phyloP scores from a whole-genome alignment of 1,139 yeast genomes.

The Scheffersomyces titani region DNA sequence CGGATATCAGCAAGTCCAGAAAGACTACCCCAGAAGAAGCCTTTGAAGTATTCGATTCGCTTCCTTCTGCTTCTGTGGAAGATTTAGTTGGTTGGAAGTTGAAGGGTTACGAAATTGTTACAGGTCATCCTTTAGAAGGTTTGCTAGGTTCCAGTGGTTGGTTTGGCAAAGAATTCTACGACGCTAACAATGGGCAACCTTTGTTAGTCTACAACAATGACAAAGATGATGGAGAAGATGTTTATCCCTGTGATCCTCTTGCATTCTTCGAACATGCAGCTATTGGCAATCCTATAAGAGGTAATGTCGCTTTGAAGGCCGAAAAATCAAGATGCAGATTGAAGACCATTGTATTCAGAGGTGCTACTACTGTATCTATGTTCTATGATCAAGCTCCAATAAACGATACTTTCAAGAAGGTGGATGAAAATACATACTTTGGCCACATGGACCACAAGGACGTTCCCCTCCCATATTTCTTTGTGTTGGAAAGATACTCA shows the following conservation, averaged over 20 bases:
- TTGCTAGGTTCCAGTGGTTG: background rate
- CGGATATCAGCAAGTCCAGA: background rate
- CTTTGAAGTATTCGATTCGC: background rate
- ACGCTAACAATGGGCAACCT: background rate
- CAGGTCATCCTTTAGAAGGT: background rate
- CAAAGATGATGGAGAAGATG: background rate
- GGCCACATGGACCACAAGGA: slow-evolving; percentile 1
- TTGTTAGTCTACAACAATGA: background rate
- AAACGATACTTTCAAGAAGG: slow-evolving; percentile 5
- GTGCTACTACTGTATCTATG: slow-evolving; percentile 3
- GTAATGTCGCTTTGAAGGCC: background rate
- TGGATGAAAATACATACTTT: slow-evolving; percentile 3
- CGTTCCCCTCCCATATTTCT: background rate
- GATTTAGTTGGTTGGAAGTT: background rate
- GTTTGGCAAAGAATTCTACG: slow-evolving; percentile 1
- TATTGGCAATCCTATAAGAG: background rate
- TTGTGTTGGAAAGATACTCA: background rate
- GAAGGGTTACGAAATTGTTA: background rate
- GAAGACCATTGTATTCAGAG: slow-evolving; percentile 3
- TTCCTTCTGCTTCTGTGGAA: background rate
- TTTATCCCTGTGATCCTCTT: background rate
- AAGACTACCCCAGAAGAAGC: background rate
- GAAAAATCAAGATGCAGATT: slow-evolving; percentile 1
- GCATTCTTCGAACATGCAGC: background rate
- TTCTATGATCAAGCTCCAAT: slow-evolving; percentile 4